Base-by-base conservation (phyloP, 179 eudicot species). In the Silene noctiflora region DNA sequence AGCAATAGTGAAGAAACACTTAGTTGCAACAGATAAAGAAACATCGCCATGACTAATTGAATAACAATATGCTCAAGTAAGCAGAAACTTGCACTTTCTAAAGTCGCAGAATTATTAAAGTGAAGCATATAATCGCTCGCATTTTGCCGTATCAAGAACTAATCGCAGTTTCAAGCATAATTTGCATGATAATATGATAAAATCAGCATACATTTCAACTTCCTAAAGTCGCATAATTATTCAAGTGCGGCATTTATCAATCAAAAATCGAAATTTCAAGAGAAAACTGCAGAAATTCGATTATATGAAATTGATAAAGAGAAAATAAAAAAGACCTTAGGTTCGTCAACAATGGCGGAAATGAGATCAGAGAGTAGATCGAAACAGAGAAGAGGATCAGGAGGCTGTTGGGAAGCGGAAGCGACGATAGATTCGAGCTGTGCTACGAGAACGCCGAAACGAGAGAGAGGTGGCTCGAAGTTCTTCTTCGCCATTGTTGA, bases 321-420 rank as follows among this genome's bases (percentile, higher is more conserved):
- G 55, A 20, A 22, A 55, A 4, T 4, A 29, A 51, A 25, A 24
- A 2, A 46, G 25, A 92, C 98, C 97, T 94, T 94, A 13, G 97
- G 89, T 72, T 91, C 97, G 20, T 94, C 96, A 61, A 80, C 81
- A 73, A 93, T 86, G 84, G 89, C 91, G 77, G 95, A 85, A 4
- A 89, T 86, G 83, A 95, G 97, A 87, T 95, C 97, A 67, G 99
- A 95, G 25, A 95, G 91, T 33, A 95, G 96, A 89, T 95, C 97
- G 81, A 95, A 93, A 75, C 97, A 95, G 64, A 95, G 87, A 14
- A 95, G 89, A 72, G 96, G 86, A 78, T 93, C 97, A 6, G 99
- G 98, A 20, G 88, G 80, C 78, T 93, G 89, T 62, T 91, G 95
- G 55, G 88, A 75, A 4, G 98, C 91, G n/a, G 99, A 93, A 7